Conservation (phyloP, 2,329 filamentous ascomycete genomes). For the Fusarium euwallaceae region DNA sequence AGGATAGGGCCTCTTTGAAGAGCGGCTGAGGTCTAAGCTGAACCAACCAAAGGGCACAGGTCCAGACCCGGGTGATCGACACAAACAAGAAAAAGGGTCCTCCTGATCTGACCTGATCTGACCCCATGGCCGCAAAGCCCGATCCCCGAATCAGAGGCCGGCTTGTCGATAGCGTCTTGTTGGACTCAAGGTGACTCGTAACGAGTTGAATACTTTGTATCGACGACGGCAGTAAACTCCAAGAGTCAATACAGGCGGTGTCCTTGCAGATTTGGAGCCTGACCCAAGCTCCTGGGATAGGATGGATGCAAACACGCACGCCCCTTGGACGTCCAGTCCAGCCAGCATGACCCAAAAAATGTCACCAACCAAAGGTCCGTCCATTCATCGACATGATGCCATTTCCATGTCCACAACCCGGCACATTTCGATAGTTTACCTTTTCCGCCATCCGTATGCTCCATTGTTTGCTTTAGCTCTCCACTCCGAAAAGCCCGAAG, state of each 20-base stretch:
- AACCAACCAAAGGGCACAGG: conserved; percentile 13
- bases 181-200: conserved; percentile 6
- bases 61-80: conserved; percentile 38
- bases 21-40: conserved; percentile 25
- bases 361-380: conserved; percentile 6
- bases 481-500: conserved; percentile 9
- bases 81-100: conserved; percentile 38
- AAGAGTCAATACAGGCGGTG: background rate
- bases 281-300: conserved; percentile 1
- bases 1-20: background rate
- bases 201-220: conserved; percentile 7
- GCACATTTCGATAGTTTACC: conserved; percentile 21
- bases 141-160: conserved; percentile 20
- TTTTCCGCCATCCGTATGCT: background rate
- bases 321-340: background rate
- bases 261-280: conserved; percentile 12
- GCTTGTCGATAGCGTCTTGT: conserved; percentile 19
- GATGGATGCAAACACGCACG: conserved; percentile 6
- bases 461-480: conserved; percentile 10
- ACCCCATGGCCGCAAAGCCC: conserved; percentile 21
- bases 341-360: background rate
- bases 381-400: conserved; percentile 21
- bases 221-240: background rate
- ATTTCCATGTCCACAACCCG: conserved; percentile 32
- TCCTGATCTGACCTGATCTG: conserved; percentile 33